Conservation (phyloP, 306 rosid genomes). For the Vigna radiata region DNA sequence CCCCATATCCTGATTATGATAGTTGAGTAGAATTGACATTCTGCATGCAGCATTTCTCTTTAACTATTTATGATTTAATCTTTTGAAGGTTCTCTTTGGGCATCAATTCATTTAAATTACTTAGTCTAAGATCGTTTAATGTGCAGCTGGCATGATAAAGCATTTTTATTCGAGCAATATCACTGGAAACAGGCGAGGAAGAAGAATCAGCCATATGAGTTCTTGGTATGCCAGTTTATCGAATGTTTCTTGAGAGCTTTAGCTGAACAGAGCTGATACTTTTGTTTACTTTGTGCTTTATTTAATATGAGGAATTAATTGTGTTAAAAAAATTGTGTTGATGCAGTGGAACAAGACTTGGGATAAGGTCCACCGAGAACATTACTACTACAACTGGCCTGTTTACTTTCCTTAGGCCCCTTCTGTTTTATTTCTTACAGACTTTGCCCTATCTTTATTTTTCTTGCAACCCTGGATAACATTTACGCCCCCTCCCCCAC, state of each 20-base stretch:
- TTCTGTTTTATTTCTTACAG: not conserved
- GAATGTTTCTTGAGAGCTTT: conserved; percentile 15
- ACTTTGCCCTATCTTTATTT: conserved; percentile 29
- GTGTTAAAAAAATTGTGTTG: conserved; percentile 32
- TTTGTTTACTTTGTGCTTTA: conserved; percentile 29
- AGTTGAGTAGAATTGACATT: conserved; percentile 21
- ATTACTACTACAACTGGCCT: conserved; percentile 83
- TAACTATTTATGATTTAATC: not conserved
- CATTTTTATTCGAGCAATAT: conserved; percentile 77
- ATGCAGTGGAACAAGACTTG: conserved; percentile 90
- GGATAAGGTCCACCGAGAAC: conserved; percentile 68
- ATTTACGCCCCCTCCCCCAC: not conserved
- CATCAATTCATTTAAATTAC: not conserved
- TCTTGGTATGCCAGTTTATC: conserved; percentile 58
- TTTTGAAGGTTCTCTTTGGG: conserved; percentile 5
- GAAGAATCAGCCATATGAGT: conserved; percentile 73
- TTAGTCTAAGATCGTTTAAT: conserved; percentile 29
- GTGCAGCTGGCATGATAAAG: conserved; percentile 92
- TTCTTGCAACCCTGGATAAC: conserved; percentile 41
- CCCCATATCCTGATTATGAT: conserved; percentile 6
- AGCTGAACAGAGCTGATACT: conserved; percentile 1
- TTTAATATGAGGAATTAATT: conserved; percentile 19
- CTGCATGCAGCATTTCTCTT: not conserved
- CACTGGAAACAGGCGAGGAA: conserved; percentile 85
- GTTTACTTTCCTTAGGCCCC: conserved; percentile 69